phyloP scores from a whole-genome alignment of 1,284 basidiomycete species.

The Schizophyllum amplum region DNA sequence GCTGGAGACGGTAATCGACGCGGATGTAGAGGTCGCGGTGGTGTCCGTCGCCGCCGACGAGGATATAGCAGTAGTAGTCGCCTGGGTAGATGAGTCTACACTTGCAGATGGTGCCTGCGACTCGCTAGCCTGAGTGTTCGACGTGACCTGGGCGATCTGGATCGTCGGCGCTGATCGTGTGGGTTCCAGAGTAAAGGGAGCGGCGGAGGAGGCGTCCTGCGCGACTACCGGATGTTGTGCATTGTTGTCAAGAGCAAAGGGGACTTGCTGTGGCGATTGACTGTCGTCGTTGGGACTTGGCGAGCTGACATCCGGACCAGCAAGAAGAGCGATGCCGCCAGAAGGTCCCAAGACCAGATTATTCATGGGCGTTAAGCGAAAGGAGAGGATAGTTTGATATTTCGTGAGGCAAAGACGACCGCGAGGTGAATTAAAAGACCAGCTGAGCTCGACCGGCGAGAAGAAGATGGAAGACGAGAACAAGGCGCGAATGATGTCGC shows the following conservation, averaged over 20 bases:
- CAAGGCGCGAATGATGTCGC: background rate
- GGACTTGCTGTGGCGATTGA: background rate
- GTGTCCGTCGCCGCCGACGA: background rate
- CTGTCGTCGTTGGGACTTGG: background rate
- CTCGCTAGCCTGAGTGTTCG: background rate
- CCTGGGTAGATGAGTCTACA: background rate
- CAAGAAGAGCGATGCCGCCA: background rate
- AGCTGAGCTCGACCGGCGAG: background rate
- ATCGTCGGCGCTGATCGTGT: background rate
- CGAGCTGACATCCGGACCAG: background rate
- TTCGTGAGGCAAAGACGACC: too few species aligned
- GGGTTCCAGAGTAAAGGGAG: background rate
- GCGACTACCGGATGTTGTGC: background rate
- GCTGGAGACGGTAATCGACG: background rate
- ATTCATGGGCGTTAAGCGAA: background rate
- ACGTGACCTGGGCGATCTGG: background rate
- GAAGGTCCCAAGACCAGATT: background rate
- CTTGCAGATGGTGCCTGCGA: background rate
- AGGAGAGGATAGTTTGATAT: background rate
- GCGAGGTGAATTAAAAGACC: background rate
- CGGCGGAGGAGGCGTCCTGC: background rate
- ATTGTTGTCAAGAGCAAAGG: background rate
- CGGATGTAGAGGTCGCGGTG: background rate
- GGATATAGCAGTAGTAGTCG: background rate
- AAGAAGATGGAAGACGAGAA: background rate